Evolutionary conservation across 768 basidiomycete genomes (phyloP).

Genomic region (Xerocomus potaroensis): DNA sequence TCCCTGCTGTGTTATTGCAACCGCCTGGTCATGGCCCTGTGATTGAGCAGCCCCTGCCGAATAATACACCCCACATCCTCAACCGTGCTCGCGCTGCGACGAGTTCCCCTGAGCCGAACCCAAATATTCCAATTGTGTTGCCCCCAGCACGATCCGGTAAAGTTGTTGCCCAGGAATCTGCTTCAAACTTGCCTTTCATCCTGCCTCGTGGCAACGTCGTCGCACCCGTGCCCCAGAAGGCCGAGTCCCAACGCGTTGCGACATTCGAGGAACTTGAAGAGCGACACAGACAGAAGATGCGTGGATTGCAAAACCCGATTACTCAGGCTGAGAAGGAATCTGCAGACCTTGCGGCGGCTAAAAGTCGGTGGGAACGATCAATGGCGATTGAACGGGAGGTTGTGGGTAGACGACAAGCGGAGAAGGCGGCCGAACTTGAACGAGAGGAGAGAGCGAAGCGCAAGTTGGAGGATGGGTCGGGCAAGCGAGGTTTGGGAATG

Average conservation of each 20-base stretch:
- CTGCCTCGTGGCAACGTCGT: conserved; percentile 43
- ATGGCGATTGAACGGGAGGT: conserved; percentile 71
- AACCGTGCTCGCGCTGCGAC: conserved; percentile 18
- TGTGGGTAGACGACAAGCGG: conserved; percentile 67
- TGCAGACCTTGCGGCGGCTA: conserved; percentile 70
- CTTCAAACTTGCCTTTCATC: conserved; percentile 39
- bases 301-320: conserved; percentile 75
- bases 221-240: conserved; percentile 44
- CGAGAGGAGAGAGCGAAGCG: conserved; percentile 48
- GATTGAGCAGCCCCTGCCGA: conserved; percentile 20
- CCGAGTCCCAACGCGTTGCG: conserved; percentile 50
- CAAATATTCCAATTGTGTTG: conserved; percentile 29
- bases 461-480: conserved; percentile 39
- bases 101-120: conserved; percentile 18
- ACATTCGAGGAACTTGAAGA: conserved; percentile 88
- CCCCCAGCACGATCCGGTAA: conserved; percentile 33
- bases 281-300: conserved; percentile 81
- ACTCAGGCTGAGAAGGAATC: conserved; percentile 78
- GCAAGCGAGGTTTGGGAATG: conserved; percentile 31
- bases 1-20: conserved; percentile 28
- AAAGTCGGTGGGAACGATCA: conserved; percentile 77
- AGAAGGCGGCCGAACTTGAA: conserved; percentile 50
- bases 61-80: conserved; percentile 21
- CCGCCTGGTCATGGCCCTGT: conserved; percentile 29
- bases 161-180: conserved; percentile 26